Evolutionary conservation across 805 yeast genomes (phyloP).

Genomic region (Kodamaea hsintzibuensis): DNA sequence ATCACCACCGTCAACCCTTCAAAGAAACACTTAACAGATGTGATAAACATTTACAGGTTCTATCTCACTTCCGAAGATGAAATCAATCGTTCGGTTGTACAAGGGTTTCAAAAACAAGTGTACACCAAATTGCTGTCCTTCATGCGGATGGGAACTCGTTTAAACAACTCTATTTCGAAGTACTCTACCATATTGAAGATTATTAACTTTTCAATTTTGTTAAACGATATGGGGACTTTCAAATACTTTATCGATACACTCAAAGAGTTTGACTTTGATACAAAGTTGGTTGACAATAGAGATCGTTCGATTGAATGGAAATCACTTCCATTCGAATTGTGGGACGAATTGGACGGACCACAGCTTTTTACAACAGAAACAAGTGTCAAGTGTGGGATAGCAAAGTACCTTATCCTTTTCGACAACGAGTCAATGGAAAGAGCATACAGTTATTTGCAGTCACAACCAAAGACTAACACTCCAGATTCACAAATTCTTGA

Average conservation of each 20-base stretch:
- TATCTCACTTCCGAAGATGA: conserved; percentile 58
- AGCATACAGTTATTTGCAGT: conserved; percentile 23
- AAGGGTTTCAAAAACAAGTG: conserved; percentile 58
- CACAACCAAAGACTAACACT: background rate
- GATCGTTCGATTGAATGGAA: conserved; percentile 59
- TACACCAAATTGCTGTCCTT: conserved; percentile 71
- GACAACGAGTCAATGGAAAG: conserved; percentile 26
- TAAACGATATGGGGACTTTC: conserved; percentile 31
- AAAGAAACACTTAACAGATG: conserved; percentile 23
- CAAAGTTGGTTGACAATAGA: conserved; percentile 52
- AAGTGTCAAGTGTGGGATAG: conserved; percentile 30
- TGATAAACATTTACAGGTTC: conserved; percentile 40
- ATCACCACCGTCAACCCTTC: conserved; percentile 37
- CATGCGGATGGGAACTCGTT: conserved; percentile 54
- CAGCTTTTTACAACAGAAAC: background rate
- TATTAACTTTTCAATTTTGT: conserved; percentile 33
- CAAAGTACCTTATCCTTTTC: conserved; percentile 43
- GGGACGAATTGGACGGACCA: conserved; percentile 5
- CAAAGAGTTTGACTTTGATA: conserved; percentile 7
- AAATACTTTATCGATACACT: conserved; percentile 19
- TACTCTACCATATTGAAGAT: conserved; percentile 36
- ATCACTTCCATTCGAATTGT: conserved; percentile 14
- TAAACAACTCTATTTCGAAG: conserved; percentile 51
- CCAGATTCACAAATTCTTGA: background rate
- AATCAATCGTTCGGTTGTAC: conserved; percentile 46